These are phyloP conservation scores for Fusarium domesticum DNA, from an alignment of 2,329 filamentous ascomycete genomes.

Conservation along the genomic window DNA sequence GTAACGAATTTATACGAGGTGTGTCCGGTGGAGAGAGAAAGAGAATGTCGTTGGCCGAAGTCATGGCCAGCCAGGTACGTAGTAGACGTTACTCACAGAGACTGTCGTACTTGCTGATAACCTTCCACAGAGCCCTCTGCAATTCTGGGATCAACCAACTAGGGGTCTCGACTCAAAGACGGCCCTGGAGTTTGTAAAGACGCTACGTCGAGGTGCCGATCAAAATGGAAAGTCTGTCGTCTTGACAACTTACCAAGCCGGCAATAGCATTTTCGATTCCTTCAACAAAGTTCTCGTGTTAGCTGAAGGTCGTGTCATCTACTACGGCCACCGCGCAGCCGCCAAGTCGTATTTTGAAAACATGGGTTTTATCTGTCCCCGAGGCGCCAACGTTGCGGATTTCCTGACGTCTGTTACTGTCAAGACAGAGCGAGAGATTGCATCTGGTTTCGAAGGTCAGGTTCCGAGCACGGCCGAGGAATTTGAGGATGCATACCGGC, in stretches of 20 bases:
- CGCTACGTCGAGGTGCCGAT: constrained; percentile 58
- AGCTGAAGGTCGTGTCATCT: constrained; percentile 63
- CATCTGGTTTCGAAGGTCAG: constrained; percentile 53
- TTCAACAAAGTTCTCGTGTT: constrained; percentile 74
- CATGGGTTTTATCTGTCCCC: constrained; percentile 57
- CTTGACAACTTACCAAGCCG: constrained; percentile 65
- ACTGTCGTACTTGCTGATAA: not conserved
- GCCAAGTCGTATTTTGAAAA: constrained; percentile 65
- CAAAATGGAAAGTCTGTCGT: constrained; percentile 63
- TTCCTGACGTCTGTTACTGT: constrained; percentile 68
- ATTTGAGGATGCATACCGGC: constrained; percentile 44
- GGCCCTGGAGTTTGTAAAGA: constrained; percentile 65
- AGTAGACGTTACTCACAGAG: no score
- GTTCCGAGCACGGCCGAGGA: constrained; percentile 62
- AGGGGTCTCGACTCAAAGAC: constrained; percentile 68
- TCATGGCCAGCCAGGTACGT: constrained; percentile 44
- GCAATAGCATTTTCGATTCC: constrained; percentile 59
- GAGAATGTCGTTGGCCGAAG: constrained; percentile 69
- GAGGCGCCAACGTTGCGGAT: constrained; percentile 59
- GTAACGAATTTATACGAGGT: constrained; percentile 59
- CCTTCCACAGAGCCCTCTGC: constrained; percentile 42
- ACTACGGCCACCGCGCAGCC: constrained; percentile 58
- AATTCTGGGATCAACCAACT: constrained; percentile 70
- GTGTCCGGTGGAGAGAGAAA: constrained; percentile 63
- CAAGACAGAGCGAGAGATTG: constrained; percentile 57